Base-by-base conservation (phyloP, 139 green algal species). In the Ulvella scutata region DNA sequence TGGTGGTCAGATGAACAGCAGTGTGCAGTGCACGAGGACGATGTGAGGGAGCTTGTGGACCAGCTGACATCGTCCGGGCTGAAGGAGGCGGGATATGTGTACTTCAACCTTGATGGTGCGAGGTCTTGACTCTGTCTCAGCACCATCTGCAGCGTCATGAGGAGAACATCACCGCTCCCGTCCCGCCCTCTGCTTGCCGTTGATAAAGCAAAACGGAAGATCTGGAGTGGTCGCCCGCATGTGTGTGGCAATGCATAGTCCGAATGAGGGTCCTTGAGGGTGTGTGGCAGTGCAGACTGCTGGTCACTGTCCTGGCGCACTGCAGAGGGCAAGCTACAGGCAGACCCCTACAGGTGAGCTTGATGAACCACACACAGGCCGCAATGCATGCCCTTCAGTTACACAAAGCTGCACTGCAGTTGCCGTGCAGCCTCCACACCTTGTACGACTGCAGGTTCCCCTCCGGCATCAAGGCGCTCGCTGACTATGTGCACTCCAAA, bases 401-500 rank as follows among this genome's bases (percentile, higher is more conserved):
- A n/a, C n/a, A n/a, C n/a, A n/a, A n/a, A n/a, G n/a, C n/a, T n/a
- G n/a, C n/a, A n/a, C n/a, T n/a, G n/a, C n/a, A n/a, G n/a, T n/a
- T n/a, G n/a, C n/a, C n/a, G n/a, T n/a, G n/a, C n/a, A n/a, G n/a
- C n/a, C n/a, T n/a, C n/a, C n/a, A n/a, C n/a, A n/a, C n/a, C n/a
- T n/a, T n/a, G n/a, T n/a, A n/a, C n/a, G n/a, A n/a, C n/a, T n/a
- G n/a, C n/a, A 74, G 74, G 37, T 84, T 85, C 38, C 76, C 79
- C 6, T 77, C 72, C 4, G 79, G 79, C 38, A 82, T 87, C 62
- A 43, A 40, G n/a, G 77, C 73, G 28, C 72, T 87, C 3, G 82
- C 43, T 21, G 72, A 83, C 17, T 59, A 80, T 26, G 72, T 84
- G 2, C 80, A 83, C 34, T 20, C 26, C 2, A 76, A 44, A 31